Evolutionary conservation across 2,329 filamentous ascomycete species (phyloP), one percentile per base, ranked within the genome.

Genomic region (Graphium sp.): DNA sequence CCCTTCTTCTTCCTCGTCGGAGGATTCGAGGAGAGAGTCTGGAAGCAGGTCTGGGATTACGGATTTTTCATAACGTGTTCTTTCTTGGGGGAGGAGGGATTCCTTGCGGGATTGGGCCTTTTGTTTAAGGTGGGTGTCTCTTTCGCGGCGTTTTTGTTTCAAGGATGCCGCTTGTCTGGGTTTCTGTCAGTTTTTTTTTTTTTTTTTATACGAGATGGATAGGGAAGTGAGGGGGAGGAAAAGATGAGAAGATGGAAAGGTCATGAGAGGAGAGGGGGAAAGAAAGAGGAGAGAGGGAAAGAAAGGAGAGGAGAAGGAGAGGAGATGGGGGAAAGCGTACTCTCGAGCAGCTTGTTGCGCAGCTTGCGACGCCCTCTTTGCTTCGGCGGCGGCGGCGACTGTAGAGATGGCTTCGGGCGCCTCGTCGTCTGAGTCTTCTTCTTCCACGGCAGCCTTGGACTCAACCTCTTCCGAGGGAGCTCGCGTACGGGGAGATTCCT

Each of bases 361-460:
- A 10, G 52, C 56, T 34, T 61, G 53, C 2, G 55, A 51, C 4
- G 57, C 55, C 37, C 60, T 53, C 34, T 57, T 54, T 14, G 54
- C 49, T 33, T 60, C 50, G 10, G 50, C 53, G 2, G 62, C 63
- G 4, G 57, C 62, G 26, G 53, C 53, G 9, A 49, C 45, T 2
- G 63, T 64, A 1, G 66, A 70, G n/a, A 72, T 56, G 4, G 62
- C 66, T 44, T 72, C 67, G 7, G 66, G 66, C 0, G 65, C 65
- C 26, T 62, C 65, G 29, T 70, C 64, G 24, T 66, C 62, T 23
- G 57, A 58, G 8, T 53, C 52, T 4, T 56, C 55, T 2, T 51
- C 52, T 6, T 52, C 47, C 4, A 54, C 32, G 5, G 41, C 33
- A 22, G 36, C 28, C 14, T 34, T 29, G 1, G 33, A 19, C 28